Percentiles rank a stretch among this genome's conserved stretches.
Evolutionary conservation across 2,329 filamentous ascomycete genomes (phyloP).

Genomic region (Exophiala calicioides): DNA sequence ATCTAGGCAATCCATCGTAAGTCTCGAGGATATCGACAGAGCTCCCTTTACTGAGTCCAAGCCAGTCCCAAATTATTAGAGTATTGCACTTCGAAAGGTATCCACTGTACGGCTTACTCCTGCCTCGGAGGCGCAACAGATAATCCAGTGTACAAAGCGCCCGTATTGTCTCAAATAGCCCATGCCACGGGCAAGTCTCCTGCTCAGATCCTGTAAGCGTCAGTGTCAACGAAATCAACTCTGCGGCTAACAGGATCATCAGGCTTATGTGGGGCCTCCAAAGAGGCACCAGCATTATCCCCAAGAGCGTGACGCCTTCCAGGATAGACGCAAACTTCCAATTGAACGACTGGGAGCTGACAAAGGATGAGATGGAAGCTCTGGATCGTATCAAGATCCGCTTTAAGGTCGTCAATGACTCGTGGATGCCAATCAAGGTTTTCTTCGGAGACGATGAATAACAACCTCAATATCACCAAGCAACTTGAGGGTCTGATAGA

Average conservation of each 20-base stretch:
- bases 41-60: conserved; percentile 1
- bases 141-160: conserved; percentile 64
- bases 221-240: conserved; percentile 65
- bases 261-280: conserved; percentile 73
- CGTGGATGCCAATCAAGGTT: conserved; percentile 71
- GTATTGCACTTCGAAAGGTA: conserved; percentile 70
- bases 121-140: conserved; percentile 68
- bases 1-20: conserved; percentile 30
- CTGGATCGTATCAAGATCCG: conserved; percentile 69
- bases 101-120: conserved; percentile 67
- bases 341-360: conserved; percentile 72
- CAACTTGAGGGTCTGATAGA: neutral
- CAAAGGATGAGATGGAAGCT: conserved; percentile 68
- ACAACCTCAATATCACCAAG: neutral
- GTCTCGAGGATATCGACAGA: neutral
- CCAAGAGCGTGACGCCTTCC: conserved; percentile 73
- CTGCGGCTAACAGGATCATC: conserved; percentile 5
- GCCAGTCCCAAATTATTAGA: conserved; percentile 65
- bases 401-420: conserved; percentile 76
- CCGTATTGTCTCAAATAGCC: conserved; percentile 13
- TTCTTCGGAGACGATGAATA: conserved; percentile 58
- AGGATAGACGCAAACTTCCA: conserved; percentile 77
- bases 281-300: conserved; percentile 80
- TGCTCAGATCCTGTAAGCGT: conserved; percentile 22
- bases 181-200: conserved; percentile 11